Conservation (phyloP, 345 rosid species). For the Aurinia saxatilis region DNA sequence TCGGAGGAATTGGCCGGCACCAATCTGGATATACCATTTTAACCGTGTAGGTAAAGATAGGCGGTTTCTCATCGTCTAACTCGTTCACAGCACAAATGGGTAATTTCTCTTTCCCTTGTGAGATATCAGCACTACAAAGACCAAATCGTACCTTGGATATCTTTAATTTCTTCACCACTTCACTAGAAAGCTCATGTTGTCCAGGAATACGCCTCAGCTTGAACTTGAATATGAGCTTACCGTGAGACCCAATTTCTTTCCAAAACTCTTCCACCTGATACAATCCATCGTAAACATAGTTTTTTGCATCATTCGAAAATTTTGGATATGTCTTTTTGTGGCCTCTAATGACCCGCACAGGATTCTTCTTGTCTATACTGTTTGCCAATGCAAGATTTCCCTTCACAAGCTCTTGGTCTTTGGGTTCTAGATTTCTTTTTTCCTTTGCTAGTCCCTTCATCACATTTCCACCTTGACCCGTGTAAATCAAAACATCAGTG, state of each 20-base stretch:
- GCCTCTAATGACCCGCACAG: conserved; percentile 75
- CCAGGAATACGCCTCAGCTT: conserved; percentile 34
- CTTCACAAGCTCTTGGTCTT: conserved; percentile 68
- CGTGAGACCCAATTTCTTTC: conserved; percentile 57
- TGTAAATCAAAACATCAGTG: conserved; percentile 45
- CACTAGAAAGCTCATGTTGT: too few relatives aligned
- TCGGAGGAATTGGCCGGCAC: conserved; percentile 37
- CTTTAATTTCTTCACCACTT: conserved; percentile 7
- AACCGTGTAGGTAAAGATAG: conserved; percentile 40
- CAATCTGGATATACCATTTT: conserved; percentile 43
- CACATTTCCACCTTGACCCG: conserved; percentile 56
- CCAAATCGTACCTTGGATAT: conserved; percentile 43
- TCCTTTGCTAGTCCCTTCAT: neutral
- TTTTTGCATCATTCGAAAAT: conserved; percentile 32
- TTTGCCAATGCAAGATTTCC: conserved; percentile 69
- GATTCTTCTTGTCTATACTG: conserved; percentile 40
- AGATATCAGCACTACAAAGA: conserved; percentile 49
- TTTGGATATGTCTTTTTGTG: conserved; percentile 29
- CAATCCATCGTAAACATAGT: conserved; percentile 68
- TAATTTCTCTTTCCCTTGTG: conserved; percentile 51
- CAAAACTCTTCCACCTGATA: conserved; percentile 50
- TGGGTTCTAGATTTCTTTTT: conserved; percentile 33
- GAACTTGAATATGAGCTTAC: conserved; percentile 63
- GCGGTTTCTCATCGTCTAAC: conserved; percentile 60
- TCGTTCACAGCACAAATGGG: conserved; percentile 69